Evolutionary conservation across 2,329 filamentous ascomycete genomes (phyloP), one percentile per base, ranked within the genome.

Genomic region (Fusarium paranaense): DNA sequence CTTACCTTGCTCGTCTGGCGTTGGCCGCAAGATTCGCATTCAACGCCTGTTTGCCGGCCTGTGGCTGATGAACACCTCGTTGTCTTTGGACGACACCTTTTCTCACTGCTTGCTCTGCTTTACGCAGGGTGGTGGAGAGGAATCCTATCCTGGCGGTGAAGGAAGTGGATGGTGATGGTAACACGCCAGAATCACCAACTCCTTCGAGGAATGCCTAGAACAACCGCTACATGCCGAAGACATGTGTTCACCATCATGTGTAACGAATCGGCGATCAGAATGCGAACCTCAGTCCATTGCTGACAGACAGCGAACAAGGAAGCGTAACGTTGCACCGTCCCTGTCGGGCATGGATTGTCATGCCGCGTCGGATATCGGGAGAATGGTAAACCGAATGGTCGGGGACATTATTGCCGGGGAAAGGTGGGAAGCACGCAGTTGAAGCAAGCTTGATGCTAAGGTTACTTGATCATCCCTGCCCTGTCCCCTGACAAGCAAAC

Each of bases 71-170:
- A 76, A 71, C 62, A 69, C 64, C 58, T 67, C 47, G 66, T 68
- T 37, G 74, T 76, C 71, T 64, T 69, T 52, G 71, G 64, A 69
- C 76, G 78, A 76, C 72, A 72, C 78, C 76, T 81, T 87, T 88
- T 88, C 87, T 89, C 88, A 87, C 86, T 87, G 83, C 85, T 83
- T 73, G 76, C 82, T 80, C 77, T 82, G 85, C 86, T 84, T 83
- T 68, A 81, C 65, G 87, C 81, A 81, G 80, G 82, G 86, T 77
- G 84, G 87, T 76, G 84, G 87, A 85, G 88, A 88, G 88, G 86
- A 59, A 37, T 30, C n/a, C 11, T 7, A 42, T 42, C 27, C 20
- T 27, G 30, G 22, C 32, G 37, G 37, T 40, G 25, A 54, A 32
- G 25, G 14, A 33, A 56, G n/a, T 8, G n/a, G 11, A 22, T 32